These are phyloP conservation scores for Exophiala alcalophila DNA, from an alignment of 2,329 filamentous ascomycete genomes.

Conservation along the genomic window DNA sequence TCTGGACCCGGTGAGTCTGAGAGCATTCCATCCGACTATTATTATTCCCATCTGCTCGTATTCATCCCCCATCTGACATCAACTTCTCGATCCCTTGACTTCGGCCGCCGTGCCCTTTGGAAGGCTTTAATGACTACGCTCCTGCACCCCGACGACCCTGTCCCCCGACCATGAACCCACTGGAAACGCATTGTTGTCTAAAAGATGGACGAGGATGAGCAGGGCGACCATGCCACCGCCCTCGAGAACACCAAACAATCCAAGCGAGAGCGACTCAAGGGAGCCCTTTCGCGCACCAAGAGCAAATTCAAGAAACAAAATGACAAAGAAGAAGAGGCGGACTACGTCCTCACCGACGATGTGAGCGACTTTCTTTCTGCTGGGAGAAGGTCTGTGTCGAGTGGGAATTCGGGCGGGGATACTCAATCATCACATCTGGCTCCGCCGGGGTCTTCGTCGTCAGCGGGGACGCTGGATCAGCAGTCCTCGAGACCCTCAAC, in stretches of 20 bases:
- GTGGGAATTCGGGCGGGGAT: slow-evolving; percentile 9
- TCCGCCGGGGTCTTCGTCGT: slow-evolving; percentile 1
- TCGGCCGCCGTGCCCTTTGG: too few species aligned
- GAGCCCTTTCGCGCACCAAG: slow-evolving; percentile 27
- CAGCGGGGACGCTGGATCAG: slow-evolving; percentile 3
- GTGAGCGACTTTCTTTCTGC: slow-evolving; percentile 30
- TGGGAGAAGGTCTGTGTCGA: slow-evolving; percentile 24
- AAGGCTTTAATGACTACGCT: too few species aligned
- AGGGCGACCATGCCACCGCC: slow-evolving; percentile 12
- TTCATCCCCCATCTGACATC: slow-evolving; percentile 5
- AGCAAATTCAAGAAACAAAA: slow-evolving; percentile 29
- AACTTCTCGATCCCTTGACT: slow-evolving; percentile 10
- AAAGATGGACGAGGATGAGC: slow-evolving; percentile 28
- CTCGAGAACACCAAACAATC: slow-evolving; percentile 18
- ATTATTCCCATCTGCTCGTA: background rate
- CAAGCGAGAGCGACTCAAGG: slow-evolving; percentile 27
- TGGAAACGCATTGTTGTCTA: slow-evolving; percentile 2
- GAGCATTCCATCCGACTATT: slow-evolving; percentile 9
- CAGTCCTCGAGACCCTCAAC: slow-evolving; percentile 26
- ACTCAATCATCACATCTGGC: too few species aligned
- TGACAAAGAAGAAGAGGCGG: slow-evolving; percentile 19
- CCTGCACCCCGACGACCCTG: too few species aligned
- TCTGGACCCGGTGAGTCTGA: background rate
- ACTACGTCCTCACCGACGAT: slow-evolving; percentile 20
- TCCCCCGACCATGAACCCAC: slow-evolving; percentile 16